phyloP scores from a whole-genome alignment of 2,329 filamentous ascomycete species.

The Penicillium sp. region DNA sequence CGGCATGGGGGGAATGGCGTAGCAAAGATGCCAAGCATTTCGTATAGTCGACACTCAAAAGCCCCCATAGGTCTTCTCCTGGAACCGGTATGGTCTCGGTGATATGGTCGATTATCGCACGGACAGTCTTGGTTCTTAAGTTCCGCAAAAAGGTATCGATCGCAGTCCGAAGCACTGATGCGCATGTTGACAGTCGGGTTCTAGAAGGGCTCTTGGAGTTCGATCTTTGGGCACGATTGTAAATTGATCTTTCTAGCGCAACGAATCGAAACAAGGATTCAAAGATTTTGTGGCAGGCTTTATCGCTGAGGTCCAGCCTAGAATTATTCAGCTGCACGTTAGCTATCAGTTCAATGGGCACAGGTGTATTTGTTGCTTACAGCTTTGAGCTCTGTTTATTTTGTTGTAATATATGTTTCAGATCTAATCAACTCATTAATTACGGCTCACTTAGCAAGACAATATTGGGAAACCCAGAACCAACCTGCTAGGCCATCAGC shows the following conservation, averaged over 20 bases:
- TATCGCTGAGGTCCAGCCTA: constrained; percentile 62
- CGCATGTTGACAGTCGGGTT: constrained; percentile 66
- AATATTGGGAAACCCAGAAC: neutral
- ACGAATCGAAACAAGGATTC: constrained; percentile 76
- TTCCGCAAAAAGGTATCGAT: constrained; percentile 68
- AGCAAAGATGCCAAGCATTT: constrained; percentile 73
- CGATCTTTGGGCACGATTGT: constrained; percentile 57
- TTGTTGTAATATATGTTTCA: constrained; percentile 58
- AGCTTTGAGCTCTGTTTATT: constrained; percentile 47
- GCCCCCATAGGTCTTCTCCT: constrained; percentile 65
- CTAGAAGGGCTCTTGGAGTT: constrained; percentile 52
- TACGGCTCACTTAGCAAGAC: neutral
- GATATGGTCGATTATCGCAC: constrained; percentile 78
- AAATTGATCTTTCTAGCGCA: constrained; percentile 67
- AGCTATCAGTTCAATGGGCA: neutral
- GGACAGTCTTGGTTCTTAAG: constrained; percentile 74
- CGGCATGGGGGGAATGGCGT: constrained; percentile 72
- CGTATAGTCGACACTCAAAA: constrained; percentile 73
- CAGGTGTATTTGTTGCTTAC: constrained; percentile 24
- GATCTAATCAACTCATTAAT: constrained; percentile 39
- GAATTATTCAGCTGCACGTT: neutral
- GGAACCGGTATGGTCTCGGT: constrained; percentile 67
- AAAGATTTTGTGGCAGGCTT: constrained; percentile 77
- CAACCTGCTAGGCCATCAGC: constrained; percentile 52
- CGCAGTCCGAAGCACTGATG: constrained; percentile 69